Conservation (phyloP, 2,329 filamentous ascomycete genomes). For the Orbilia ellipsospora region DNA sequence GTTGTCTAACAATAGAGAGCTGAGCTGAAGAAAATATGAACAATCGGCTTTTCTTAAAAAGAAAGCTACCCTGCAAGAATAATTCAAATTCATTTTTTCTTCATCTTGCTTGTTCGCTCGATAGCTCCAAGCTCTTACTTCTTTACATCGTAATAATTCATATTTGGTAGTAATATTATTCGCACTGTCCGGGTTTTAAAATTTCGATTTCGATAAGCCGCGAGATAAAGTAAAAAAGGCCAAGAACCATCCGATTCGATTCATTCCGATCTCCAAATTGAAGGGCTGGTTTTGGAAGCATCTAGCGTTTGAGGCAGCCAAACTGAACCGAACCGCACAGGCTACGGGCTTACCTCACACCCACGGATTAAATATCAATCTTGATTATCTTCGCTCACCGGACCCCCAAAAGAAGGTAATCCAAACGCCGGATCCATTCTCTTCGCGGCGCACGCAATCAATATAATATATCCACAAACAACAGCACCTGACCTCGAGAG, state of each 20-base stretch:
- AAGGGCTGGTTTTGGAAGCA: constrained; percentile 45
- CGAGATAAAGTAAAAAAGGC: not conserved
- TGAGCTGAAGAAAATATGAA: constrained; percentile 16
- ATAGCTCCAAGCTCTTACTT: not conserved
- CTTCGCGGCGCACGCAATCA: not conserved
- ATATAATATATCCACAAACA: too few relatives aligned
- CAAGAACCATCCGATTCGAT: not conserved
- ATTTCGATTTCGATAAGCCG: not conserved
- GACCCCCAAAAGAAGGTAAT: not conserved
- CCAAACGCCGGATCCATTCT: constrained; percentile 10
- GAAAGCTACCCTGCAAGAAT: not conserved
- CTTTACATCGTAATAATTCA: not conserved
- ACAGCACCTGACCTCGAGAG: constrained; percentile 21
- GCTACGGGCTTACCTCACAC: constrained; percentile 1
- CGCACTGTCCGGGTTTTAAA: not conserved
- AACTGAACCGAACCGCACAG: not conserved
- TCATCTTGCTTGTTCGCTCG: constrained; percentile 19
- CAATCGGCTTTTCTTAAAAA: not conserved
- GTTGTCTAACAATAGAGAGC: not conserved
- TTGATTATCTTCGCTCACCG: too few relatives aligned
- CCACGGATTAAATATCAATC: too few relatives aligned
- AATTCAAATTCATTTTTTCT: not conserved
- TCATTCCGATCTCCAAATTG: constrained; percentile 33
- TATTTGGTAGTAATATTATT: not conserved
- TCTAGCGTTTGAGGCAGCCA: constrained; percentile 41